A percentile compares a stretch with the other conserved stretches of the same genome.
Conservation (phyloP, 2,329 filamentous ascomycete species). For the Harringtonia aguacate region DNA sequence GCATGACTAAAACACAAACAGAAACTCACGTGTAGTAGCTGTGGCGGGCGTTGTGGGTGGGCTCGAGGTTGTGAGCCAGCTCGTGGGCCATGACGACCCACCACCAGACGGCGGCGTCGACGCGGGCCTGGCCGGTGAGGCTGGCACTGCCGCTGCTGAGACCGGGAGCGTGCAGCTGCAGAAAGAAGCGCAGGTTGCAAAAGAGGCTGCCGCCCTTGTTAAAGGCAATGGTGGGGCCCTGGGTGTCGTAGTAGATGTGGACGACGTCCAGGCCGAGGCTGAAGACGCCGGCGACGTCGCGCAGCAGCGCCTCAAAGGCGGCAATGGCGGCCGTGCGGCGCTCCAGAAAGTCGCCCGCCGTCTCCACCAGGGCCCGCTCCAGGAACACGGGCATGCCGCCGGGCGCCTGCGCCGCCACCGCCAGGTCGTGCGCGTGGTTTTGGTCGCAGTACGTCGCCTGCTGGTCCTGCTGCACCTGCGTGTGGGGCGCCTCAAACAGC, state of each 20-base stretch:
- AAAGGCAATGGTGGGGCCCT: constrained; percentile 80
- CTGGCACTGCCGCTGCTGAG: neutral
- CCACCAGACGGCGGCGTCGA: constrained; percentile 25
- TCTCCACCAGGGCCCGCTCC: constrained; percentile 37
- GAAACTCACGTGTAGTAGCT: constrained; percentile 64
- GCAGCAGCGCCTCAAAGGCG: constrained; percentile 57
- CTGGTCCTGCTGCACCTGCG: constrained; percentile 61
- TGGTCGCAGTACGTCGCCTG: constrained; percentile 80
- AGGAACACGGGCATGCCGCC: constrained; percentile 68
- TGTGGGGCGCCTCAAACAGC: constrained; percentile 63
- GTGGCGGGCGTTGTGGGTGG: constrained; percentile 66
- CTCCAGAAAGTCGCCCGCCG: constrained; percentile 47
- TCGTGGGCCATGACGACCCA: constrained; percentile 75
- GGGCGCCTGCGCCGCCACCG: constrained; percentile 56
- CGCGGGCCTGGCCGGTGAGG: constrained; percentile 13
- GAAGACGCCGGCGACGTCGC: constrained; percentile 63
- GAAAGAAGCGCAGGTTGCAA: constrained; percentile 84
- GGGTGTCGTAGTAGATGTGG: constrained; percentile 79
- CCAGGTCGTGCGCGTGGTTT: constrained; percentile 61
- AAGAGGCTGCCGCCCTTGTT: constrained; percentile 82
- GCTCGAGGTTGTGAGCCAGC: constrained; percentile 84
- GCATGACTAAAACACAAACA: neutral
- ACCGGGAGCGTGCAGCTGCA: constrained; percentile 56
- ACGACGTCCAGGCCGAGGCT: constrained; percentile 55
- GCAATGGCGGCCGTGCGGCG: constrained; percentile 53